These are phyloP conservation scores for Coemansia sp. DNA, from an alignment of 192 early-diverging fungal genomes.

Conservation along the genomic window DNA sequence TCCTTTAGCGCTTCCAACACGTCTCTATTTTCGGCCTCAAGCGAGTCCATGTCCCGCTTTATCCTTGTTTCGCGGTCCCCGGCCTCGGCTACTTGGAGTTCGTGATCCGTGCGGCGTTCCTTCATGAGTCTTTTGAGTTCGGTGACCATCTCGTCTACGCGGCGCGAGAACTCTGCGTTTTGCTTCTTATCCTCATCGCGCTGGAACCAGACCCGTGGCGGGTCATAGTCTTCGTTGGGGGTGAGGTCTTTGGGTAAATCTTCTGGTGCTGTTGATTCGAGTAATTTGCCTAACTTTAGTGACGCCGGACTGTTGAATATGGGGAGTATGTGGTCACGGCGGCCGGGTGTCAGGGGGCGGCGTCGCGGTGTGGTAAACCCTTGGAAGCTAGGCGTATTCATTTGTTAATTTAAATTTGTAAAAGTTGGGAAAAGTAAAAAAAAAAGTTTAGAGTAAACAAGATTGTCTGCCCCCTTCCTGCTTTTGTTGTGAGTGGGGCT, in stretches of 20 bases:
- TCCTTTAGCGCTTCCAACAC: conserved; percentile 53
- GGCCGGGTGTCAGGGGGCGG: conserved; percentile 46
- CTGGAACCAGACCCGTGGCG: conserved; percentile 52
- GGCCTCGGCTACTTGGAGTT: conserved; percentile 9
- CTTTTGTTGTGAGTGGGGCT: background rate
- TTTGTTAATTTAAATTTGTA: conserved; percentile 7
- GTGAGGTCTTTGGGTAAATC: conserved; percentile 29
- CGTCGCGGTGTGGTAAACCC: conserved; percentile 44
- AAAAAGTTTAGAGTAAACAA: background rate
- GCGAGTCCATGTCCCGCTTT: conserved; percentile 30
- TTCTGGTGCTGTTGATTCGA: conserved; percentile 32
- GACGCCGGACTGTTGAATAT: conserved; percentile 49
- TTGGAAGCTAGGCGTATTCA: conserved; percentile 32
- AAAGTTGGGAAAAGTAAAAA: background rate
- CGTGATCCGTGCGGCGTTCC: conserved; percentile 29
- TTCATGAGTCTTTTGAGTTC: conserved; percentile 47
- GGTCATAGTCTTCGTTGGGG: conserved; percentile 49
- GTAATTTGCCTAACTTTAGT: conserved; percentile 28
- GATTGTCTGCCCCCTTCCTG: background rate
- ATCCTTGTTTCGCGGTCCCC: conserved; percentile 35
- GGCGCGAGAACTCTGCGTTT: conserved; percentile 39
- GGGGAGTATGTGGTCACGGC: conserved; percentile 44
- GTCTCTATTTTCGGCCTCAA: conserved; percentile 38
- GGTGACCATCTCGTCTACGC: conserved; percentile 48
- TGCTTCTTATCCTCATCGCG: conserved; percentile 44